These are phyloP conservation scores for Pyrenophora teres DNA, from an alignment of 2,329 filamentous ascomycete genomes.

Conservation along the genomic window DNA sequence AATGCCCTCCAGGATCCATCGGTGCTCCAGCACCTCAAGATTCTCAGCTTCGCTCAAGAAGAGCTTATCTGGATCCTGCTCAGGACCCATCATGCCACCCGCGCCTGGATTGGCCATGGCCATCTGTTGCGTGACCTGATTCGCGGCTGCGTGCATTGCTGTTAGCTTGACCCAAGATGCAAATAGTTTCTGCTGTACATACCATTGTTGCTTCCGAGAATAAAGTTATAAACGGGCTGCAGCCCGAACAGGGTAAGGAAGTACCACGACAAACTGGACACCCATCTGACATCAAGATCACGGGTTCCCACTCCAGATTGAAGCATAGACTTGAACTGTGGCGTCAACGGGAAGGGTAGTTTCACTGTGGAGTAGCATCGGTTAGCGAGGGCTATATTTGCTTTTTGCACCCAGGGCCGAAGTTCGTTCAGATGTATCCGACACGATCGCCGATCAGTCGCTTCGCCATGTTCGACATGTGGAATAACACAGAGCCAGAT, in stretches of 20 bases:
- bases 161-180: constrained; percentile 34
- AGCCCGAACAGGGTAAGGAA: constrained; percentile 96
- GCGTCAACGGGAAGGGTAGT: constrained; percentile 93
- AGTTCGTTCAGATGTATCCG: too few relatives aligned
- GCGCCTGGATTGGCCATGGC: constrained; percentile 72
- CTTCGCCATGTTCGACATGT: neutral
- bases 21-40: constrained; percentile 90
- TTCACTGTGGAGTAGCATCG: constrained; percentile 66
- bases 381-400: constrained; percentile 14
- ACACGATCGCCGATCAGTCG: too few relatives aligned
- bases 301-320: constrained; percentile 95
- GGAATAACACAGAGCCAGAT: too few relatives aligned
- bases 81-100: constrained; percentile 86
- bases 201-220: constrained; percentile 96
- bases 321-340: constrained; percentile 99
- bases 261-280: constrained; percentile 98
- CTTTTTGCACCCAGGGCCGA: constrained; percentile 4
- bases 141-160: constrained; percentile 68
- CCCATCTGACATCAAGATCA: constrained; percentile 97
- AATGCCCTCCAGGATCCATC: constrained; percentile 85
- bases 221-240: constrained; percentile 95
- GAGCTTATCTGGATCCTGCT: constrained; percentile 93
- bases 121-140: constrained; percentile 87
- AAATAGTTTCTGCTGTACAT: constrained; percentile 45
- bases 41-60: constrained; percentile 94